These are phyloP conservation scores for Oryza longistaminata DNA, from an alignment of 176 grass and related monocot genomes.

Conservation along the genomic window DNA sequence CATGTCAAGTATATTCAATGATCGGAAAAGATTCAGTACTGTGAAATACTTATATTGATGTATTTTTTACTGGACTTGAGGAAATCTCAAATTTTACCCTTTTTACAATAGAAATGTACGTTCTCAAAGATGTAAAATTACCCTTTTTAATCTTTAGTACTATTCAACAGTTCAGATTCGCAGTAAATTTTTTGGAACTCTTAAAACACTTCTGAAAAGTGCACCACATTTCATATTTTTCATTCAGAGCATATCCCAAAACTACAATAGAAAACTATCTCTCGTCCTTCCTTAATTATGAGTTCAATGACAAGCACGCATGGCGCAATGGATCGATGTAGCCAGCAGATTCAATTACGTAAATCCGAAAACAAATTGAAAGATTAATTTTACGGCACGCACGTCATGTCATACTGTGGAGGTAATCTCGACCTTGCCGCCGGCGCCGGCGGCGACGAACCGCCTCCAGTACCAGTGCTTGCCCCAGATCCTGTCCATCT, in stretches of 20 bases:
- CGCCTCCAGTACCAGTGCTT: conserved; percentile 46
- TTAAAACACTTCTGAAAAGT: neutral
- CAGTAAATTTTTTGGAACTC: too few relatives aligned
- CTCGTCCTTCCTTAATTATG: neutral
- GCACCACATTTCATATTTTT: neutral
- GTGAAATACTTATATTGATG: too few relatives aligned
- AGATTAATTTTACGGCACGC: neutral
- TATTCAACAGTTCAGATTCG: too few relatives aligned
- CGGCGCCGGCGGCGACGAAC: conserved; percentile 4
- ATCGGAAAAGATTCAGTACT: too few relatives aligned
- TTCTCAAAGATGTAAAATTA: too few relatives aligned
- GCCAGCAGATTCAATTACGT: neutral
- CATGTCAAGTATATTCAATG: too few relatives aligned
- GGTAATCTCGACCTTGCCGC: neutral
- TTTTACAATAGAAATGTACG: too few relatives aligned
- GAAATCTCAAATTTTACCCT: too few relatives aligned
- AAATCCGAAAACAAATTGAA: neutral
- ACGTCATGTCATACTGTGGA: conserved; percentile 18
- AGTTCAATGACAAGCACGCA: neutral
- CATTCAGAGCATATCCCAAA: neutral
- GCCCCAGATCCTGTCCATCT: conserved; percentile 40
- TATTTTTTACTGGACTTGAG: too few relatives aligned
- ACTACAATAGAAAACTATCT: neutral
- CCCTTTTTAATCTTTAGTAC: neutral
- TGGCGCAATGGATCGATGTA: neutral